These are phyloP conservation scores for Malassezia brasiliensis DNA, from an alignment of 1,284 basidiomycete genomes.

Conservation along the genomic window DNA sequence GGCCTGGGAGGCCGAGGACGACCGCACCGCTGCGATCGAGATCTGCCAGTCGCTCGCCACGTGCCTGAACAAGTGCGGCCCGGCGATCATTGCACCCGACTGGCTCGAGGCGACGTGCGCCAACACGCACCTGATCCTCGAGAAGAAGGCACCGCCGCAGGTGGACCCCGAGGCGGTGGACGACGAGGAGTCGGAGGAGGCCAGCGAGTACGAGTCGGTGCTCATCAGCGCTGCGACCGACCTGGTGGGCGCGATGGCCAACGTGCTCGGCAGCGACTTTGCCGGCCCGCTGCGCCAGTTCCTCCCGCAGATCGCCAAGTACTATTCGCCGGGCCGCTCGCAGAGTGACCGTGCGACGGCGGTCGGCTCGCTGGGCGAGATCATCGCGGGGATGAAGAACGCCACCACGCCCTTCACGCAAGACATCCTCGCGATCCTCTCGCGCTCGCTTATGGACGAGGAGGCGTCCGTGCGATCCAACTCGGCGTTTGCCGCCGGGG, in stretches of 20 bases:
- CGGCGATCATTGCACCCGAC: conserved; percentile 56
- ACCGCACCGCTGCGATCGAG: conserved; percentile 79
- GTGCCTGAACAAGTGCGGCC: conserved; percentile 80
- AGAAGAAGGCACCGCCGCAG: conserved; percentile 64
- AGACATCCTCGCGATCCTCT: conserved; percentile 50
- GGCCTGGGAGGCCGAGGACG: conserved; percentile 88
- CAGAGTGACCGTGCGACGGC: conserved; percentile 84
- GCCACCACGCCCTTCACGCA: conserved; percentile 74
- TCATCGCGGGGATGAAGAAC: conserved; percentile 81
- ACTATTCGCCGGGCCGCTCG: conserved; percentile 76
- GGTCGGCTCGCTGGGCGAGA: conserved; percentile 88
- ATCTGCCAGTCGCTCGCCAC: conserved; percentile 79
- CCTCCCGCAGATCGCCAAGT: conserved; percentile 80
- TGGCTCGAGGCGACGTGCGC: conserved; percentile 55
- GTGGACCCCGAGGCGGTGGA: conserved; percentile 83
- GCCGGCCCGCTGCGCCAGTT: conserved; percentile 72
- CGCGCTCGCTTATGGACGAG: conserved; percentile 64
- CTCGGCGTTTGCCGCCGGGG: conserved; percentile 85
- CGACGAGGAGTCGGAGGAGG: conserved; percentile 60
- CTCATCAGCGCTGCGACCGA: conserved; percentile 89
- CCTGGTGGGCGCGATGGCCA: conserved; percentile 81
- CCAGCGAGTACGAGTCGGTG: conserved; percentile 93
- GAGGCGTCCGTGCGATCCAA: conserved; percentile 92
- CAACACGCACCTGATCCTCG: conserved; percentile 57
- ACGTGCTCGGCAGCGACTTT: conserved; percentile 75